A percentile compares a stretch with the other conserved stretches of the same genome.
These are phyloP conservation scores for Vaccinium corymbosum DNA, from an alignment of 148 eudicot species.

Conservation along the genomic window DNA sequence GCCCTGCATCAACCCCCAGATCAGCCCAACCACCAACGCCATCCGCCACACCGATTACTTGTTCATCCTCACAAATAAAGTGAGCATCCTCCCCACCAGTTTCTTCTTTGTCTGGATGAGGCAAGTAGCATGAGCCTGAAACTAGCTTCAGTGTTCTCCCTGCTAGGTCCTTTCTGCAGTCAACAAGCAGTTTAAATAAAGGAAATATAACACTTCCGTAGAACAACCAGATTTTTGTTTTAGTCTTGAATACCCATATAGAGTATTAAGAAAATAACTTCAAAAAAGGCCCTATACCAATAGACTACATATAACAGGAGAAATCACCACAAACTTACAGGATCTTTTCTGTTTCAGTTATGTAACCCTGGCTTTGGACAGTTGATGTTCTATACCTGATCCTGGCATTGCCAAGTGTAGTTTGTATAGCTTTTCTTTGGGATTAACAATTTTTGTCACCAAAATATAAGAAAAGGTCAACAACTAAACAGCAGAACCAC, in stretches of 20 bases:
- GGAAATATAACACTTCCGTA: not conserved
- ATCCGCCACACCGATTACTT: slow-evolving; percentile 64
- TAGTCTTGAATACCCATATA: not conserved
- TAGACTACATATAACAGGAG: not conserved
- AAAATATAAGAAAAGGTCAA: not conserved
- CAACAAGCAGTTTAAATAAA: slow-evolving; percentile 22
- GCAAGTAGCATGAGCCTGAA: slow-evolving; percentile 59
- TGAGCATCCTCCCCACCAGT: slow-evolving; percentile 79
- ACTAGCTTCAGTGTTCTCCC: slow-evolving; percentile 39
- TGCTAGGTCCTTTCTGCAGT: slow-evolving; percentile 33
- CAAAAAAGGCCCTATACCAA: not conserved
- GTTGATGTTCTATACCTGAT: not conserved
- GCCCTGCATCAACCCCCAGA: slow-evolving; percentile 54
- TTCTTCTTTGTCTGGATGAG: slow-evolving; percentile 61
- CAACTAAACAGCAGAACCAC: not conserved
- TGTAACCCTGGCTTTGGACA: not conserved
- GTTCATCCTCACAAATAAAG: slow-evolving; percentile 53
- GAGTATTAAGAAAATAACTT: not conserved
- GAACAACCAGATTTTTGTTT: not conserved
- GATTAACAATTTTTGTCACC: not conserved
- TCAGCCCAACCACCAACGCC: slow-evolving; percentile 83
- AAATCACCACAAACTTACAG: not conserved
- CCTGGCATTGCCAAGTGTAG: not conserved
- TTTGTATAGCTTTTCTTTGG: not conserved
- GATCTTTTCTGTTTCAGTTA: not conserved